Conservation (phyloP, 2,329 filamentous ascomycete genomes). For the Cercospora sp. region DNA sequence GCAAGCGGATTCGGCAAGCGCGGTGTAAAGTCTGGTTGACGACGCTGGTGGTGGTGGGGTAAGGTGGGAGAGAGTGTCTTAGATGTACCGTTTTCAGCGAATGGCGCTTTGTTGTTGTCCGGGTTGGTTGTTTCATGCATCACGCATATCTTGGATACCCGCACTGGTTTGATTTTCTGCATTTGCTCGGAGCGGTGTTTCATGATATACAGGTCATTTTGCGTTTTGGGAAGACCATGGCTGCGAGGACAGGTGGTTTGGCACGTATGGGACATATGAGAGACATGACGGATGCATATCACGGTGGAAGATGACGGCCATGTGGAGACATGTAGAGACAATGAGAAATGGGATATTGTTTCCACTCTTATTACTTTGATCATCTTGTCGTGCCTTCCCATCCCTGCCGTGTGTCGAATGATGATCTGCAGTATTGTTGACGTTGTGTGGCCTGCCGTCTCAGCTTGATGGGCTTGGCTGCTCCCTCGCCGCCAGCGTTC, state of each 20-base stretch:
- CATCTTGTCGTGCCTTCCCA: neutral
- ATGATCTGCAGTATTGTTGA: neutral
- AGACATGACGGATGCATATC: neutral
- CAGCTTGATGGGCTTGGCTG: neutral
- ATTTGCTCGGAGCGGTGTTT: neutral
- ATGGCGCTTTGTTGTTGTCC: conserved; percentile 2
- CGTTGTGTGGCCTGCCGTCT: neutral
- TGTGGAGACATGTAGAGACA: neutral
- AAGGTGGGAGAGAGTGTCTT: neutral
- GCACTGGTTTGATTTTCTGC: conserved; percentile 5
- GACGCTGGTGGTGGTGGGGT: neutral
- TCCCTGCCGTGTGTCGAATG: neutral
- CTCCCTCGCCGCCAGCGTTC: neutral
- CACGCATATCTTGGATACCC: conserved; percentile 4
- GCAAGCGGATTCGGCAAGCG: conserved; percentile 1
- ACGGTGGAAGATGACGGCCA: neutral
- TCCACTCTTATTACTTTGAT: neutral
- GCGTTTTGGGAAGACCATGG: neutral
- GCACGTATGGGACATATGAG: neutral
- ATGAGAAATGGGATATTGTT: neutral
- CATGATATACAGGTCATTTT: neutral
- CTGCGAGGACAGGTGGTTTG: neutral
- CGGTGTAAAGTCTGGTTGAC: neutral
- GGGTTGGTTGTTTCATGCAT: conserved; percentile 3
- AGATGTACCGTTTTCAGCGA: conserved; percentile 7